A percentile compares a stretch with the other conserved stretches of the same genome.
Evolutionary conservation across 148 eudicot species (phyloP).

Genomic region (Beta vulgaris): DNA sequence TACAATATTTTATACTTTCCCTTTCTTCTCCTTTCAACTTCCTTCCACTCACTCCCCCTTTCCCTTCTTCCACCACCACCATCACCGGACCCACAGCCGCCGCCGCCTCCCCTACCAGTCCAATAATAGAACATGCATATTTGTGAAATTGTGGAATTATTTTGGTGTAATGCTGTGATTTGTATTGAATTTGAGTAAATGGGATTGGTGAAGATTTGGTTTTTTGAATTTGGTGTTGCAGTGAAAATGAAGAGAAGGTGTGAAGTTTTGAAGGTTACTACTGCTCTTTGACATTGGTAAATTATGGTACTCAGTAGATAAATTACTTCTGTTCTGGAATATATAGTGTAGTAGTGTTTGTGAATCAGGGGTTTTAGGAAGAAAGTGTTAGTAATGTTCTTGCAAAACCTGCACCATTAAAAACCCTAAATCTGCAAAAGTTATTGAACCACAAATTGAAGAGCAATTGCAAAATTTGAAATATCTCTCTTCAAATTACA

Average conservation of each 20-base stretch:
- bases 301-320: not conserved
- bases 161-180: not conserved
- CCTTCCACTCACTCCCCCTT: too few species aligned
- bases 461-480: too few species aligned
- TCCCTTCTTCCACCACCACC: too few species aligned
- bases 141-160: too few species aligned
- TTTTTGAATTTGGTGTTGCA: slow-evolving; percentile 11
- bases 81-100: too few species aligned
- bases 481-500: too few species aligned
- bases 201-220: not conserved
- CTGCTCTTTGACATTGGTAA: not conserved
- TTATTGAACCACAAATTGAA: too few species aligned
- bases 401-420: too few species aligned
- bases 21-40: too few species aligned
- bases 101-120: too few species aligned
- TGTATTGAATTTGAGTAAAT: not conserved
- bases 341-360: not conserved
- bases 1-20: too few species aligned
- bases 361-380: not conserved
- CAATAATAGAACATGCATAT: not conserved
- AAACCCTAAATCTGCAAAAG: too few species aligned
- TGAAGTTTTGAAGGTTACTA: not conserved
- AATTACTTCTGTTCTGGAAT: not conserved
- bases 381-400: not conserved
- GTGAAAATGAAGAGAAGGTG: slow-evolving; percentile 5